Evolutionary conservation across 106 monocot genomes (phyloP).

Genomic region (Apostasia ramifera): DNA sequence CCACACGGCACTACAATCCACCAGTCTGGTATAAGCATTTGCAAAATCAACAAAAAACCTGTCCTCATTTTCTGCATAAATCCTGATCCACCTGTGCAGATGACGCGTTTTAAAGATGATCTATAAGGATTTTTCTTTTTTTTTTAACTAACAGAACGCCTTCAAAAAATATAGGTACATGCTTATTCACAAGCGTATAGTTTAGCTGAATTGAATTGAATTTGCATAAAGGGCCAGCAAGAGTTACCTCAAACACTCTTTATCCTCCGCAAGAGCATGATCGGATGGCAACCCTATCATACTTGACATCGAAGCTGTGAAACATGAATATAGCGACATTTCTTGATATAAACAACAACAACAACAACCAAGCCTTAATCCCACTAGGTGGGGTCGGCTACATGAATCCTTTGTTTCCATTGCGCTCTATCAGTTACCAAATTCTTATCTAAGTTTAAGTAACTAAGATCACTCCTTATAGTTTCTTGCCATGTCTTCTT

Average conservation of each 20-base stretch:
- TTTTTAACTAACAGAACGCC: too few relatives aligned
- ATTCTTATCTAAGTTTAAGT: too few relatives aligned
- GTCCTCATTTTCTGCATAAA: constrained; percentile 54
- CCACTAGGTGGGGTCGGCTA: too few relatives aligned
- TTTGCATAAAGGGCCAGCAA: not conserved
- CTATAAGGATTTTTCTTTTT: not conserved
- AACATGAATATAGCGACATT: not conserved
- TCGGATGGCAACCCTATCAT: constrained; percentile 95
- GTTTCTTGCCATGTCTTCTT: too few relatives aligned
- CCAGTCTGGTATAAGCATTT: constrained; percentile 62
- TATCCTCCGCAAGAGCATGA: constrained; percentile 73
- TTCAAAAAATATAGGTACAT: not conserved
- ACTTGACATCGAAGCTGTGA: constrained; percentile 48
- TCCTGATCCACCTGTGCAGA: constrained; percentile 66
- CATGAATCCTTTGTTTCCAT: too few relatives aligned
- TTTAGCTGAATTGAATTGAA: not conserved
- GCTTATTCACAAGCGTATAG: not conserved
- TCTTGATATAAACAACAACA: too few relatives aligned
- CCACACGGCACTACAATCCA: constrained; percentile 73
- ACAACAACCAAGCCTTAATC: too few relatives aligned
- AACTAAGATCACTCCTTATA: too few relatives aligned
- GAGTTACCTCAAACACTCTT: constrained; percentile 78
- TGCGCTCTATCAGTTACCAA: too few relatives aligned
- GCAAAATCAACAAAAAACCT: constrained; percentile 76
- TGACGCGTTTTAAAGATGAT: not conserved